Percentiles rank a stretch among this genome's conserved stretches.
phyloP scores from a whole-genome alignment of 1,139 yeast genomes.

The Yamadazyma dendronema region DNA sequence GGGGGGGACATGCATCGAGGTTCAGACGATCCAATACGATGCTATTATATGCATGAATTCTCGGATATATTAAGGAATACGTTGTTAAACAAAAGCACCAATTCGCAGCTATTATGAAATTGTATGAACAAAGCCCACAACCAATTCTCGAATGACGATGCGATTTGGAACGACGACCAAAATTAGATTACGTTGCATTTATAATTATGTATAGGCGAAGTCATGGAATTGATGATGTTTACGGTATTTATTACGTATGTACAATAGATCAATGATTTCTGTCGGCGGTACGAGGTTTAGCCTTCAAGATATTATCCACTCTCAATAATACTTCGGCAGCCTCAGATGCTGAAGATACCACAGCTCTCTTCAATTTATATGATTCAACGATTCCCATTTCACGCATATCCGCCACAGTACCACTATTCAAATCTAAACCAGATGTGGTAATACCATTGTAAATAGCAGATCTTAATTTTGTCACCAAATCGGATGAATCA shows the following conservation, averaged over 20 bases:
- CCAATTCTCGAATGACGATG: background rate
- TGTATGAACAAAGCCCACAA: background rate
- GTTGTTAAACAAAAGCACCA: background rate
- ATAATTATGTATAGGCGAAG: background rate
- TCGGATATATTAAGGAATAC: background rate
- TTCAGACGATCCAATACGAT: background rate
- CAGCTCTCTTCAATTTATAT: constrained; percentile 87
- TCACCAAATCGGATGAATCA: constrained; percentile 88
- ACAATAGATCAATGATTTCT: constrained; percentile 48
- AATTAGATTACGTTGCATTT: background rate
- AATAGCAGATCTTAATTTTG: constrained; percentile 87
- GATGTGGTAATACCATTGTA: constrained; percentile 91
- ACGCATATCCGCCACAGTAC: constrained; percentile 89
- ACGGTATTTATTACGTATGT: background rate
- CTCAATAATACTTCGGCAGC: constrained; percentile 94
- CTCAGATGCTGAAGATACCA: constrained; percentile 94
- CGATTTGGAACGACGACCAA: background rate
- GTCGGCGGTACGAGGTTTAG: constrained; percentile 96
- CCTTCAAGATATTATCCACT: constrained; percentile 94
- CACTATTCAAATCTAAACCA: constrained; percentile 84
- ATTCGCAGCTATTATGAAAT: constrained; percentile 3
- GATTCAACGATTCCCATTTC: constrained; percentile 91
- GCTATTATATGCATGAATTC: background rate
- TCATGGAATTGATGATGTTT: background rate
- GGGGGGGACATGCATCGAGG: too few relatives aligned